Base-by-base conservation (phyloP, 768 basidiomycete species). In the Suillus subalutaceus region DNA sequence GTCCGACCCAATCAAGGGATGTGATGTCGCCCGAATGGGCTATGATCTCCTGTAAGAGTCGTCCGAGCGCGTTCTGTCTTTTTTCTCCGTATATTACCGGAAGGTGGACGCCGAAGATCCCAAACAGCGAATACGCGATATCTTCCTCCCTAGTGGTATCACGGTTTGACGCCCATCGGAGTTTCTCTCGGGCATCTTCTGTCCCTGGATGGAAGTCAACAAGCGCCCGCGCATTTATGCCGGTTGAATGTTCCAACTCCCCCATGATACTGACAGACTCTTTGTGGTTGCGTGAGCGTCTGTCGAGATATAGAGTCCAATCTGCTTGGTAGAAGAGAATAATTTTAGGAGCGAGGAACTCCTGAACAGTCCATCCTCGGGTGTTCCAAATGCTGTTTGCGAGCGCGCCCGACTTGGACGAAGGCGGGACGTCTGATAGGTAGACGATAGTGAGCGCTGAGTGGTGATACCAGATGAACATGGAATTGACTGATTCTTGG, bases 161-260 rank as follows among this genome's bases (percentile, higher is more conserved):
- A n/a, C 20, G 46, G 2, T 3, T 12, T 12, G 46, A 46, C 1
- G 46, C 46, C 46, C 46, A 46, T 46, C 0, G 46, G 1, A 46
- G 46, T 12, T n/a, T 46, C n/a, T n/a, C 46, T n/a, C n/a, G 46
- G 4, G n/a, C 46, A n/a, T 10, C 20, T 46, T 10, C 5, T 0
- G 0, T n/a, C 2, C 46, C 46, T 2, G 46, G 46, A 0, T 2
- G n/a, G 10, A 46, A 46, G n/a, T 0, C 4, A 2, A n/a, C 5
- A 0, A 46, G 46, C 4, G 46, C n/a, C 4, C 2, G 2, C 2
- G 10, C 10, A n/a, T n/a, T 12, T n/a, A 46, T 46, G 46, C 46
- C 46, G 2, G 46, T 46, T 2, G 46, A 4, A n/a, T 1, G 4
- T 2, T 46, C n/a, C 46, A 46, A 12, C n/a, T 46, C 46, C 10